Base-by-base conservation (phyloP, 345 rosid genomes). In the Adansonia digitata region DNA sequence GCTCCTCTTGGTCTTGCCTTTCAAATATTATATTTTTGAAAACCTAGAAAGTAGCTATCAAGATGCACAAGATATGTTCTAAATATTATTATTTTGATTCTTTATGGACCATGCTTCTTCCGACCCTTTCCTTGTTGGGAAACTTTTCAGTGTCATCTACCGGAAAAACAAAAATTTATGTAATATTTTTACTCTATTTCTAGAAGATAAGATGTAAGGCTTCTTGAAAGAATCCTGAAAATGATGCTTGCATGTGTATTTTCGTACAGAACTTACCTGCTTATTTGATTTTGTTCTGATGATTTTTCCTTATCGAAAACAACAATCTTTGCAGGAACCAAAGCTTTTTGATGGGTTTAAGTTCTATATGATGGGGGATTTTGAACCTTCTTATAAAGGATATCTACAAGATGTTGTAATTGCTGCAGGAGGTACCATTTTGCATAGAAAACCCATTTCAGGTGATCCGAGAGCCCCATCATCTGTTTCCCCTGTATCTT, bases 311-410 rank as follows among this genome's bases (percentile, higher is more conserved):
- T 39, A 51, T 8, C 67, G 15, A 57, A 31, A 67, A 42, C n/a
- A 68, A 76, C 18, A 48, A 34, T 29, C 37, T 60, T 34, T 81
- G 87, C 94, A 92, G 97, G 76, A 85, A 75, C 93, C 90, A 40
- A 94, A 84, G 83, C 80, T 81, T 7, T 87, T 87, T 62, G 63
- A 59, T 64, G 86, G 84, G 20, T 65, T 77, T 13, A 81, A 81
- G 82, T 90, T 91, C 83, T 93, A 88, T 77, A 73, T 93, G 9
- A 80, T 79, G 83, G 94, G 94, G 78, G 93, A 93, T 75, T 95
- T 91, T n/a, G 74, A 74, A 55, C 65, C 89, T 57, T 84, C 96
- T 12, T 91, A 90, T 87, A 90, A 81, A 81, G 89, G 93, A 10
- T 90, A 93, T 79, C 85, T 91, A 5, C 93, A 89, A 83, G 99